Percentiles rank a stretch among this genome's conserved stretches.
phyloP scores from a whole-genome alignment of 192 early-diverging fungal genomes.

The Kickxella alabastrina region DNA sequence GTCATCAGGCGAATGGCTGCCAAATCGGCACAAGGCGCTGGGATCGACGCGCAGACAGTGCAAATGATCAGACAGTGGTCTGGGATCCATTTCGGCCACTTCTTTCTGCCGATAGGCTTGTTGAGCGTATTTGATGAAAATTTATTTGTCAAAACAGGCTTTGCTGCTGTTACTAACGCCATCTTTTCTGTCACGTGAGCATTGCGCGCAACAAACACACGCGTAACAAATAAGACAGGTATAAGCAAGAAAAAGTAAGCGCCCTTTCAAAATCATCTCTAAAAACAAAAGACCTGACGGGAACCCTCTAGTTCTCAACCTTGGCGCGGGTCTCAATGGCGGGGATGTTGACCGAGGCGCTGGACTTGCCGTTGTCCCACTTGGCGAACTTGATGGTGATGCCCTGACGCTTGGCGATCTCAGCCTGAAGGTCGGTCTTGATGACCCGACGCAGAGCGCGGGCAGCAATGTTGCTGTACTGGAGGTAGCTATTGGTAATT shows the following conservation, averaged over 20 bases:
- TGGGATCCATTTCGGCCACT: too few relatives aligned
- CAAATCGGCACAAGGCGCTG: too few relatives aligned
- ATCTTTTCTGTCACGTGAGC: too few relatives aligned
- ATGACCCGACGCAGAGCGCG: slow-evolving; percentile 45
- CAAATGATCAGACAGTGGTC: too few relatives aligned
- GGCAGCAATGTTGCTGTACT: slow-evolving; percentile 52
- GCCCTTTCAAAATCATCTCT: background rate
- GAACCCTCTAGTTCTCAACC: slow-evolving; percentile 28
- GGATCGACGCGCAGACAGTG: too few relatives aligned
- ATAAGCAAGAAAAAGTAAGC: too few relatives aligned
- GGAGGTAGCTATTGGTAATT: slow-evolving; percentile 36
- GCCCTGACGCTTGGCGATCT: slow-evolving; percentile 48
- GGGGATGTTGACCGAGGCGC: slow-evolving; percentile 13
- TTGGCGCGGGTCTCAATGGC: slow-evolving; percentile 37
- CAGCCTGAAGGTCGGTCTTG: slow-evolving; percentile 40
- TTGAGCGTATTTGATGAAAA: too few relatives aligned
- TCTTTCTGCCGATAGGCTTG: too few relatives aligned
- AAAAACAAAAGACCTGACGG: background rate
- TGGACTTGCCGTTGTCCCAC: slow-evolving; percentile 47
- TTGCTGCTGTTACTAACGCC: too few relatives aligned
- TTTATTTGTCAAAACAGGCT: too few relatives aligned
- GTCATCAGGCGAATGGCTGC: too few relatives aligned
- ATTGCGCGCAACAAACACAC: background rate
- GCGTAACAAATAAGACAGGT: too few relatives aligned
- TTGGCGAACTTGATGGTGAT: slow-evolving; percentile 43